phyloP scores from a whole-genome alignment of 176 grass and related monocot genomes.

The Olyra latifolia region DNA sequence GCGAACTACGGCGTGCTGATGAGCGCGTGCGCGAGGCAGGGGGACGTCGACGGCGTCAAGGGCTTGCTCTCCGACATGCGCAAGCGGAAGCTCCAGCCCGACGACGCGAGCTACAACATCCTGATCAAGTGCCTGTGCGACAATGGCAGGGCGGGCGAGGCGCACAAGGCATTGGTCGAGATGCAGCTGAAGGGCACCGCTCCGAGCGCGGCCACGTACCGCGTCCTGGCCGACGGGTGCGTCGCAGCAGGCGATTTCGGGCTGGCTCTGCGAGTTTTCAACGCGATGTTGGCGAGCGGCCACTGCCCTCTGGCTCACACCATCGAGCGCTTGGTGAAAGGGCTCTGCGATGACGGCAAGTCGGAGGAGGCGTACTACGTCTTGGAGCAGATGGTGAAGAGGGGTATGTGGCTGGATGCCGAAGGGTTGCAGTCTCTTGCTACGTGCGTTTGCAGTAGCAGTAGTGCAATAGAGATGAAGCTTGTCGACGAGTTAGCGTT shows the following conservation, averaged over 20 bases:
- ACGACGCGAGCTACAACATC: constrained; percentile 60
- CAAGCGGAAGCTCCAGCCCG: constrained; percentile 52
- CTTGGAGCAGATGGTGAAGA: constrained; percentile 58
- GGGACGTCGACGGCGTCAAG: constrained; percentile 37
- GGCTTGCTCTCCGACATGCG: constrained; percentile 59
- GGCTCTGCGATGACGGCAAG: constrained; percentile 38
- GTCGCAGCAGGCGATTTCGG: constrained; percentile 48
- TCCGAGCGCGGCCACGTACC: constrained; percentile 60
- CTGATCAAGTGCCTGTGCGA: constrained; percentile 63
- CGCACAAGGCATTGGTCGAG: constrained; percentile 59
- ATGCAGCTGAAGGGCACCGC: constrained; percentile 64
- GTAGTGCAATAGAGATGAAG: background rate
- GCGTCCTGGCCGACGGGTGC: constrained; percentile 63
- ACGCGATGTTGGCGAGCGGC: constrained; percentile 58
- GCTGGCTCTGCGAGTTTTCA: constrained; percentile 45
- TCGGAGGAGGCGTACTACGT: constrained; percentile 55
- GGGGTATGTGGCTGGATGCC: constrained; percentile 10
- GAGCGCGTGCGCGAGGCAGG: constrained; percentile 41
- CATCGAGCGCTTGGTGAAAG: constrained; percentile 25
- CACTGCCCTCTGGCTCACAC: constrained; percentile 43
- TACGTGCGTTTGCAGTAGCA: constrained; percentile 13
- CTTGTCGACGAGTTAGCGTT: constrained; percentile 13
- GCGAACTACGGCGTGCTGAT: constrained; percentile 85
- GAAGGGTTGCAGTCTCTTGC: constrained; percentile 26
- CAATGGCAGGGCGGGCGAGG: constrained; percentile 46